phyloP scores from a whole-genome alignment of 352 stramenopile genomes.

The Pythium pyrilobum region DNA sequence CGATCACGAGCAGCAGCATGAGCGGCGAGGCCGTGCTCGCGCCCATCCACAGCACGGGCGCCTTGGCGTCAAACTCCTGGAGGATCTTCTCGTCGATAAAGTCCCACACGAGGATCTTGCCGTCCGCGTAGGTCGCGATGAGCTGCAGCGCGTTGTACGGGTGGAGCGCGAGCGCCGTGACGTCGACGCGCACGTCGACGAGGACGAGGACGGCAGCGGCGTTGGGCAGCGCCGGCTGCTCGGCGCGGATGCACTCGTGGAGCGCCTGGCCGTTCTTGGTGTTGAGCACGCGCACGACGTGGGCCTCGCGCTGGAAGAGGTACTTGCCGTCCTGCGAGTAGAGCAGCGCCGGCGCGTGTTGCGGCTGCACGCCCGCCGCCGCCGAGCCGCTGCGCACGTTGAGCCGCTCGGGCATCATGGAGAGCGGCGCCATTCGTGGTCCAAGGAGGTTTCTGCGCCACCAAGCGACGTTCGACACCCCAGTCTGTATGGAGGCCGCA shows the following conservation, averaged over 20 bases:
- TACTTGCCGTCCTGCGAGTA: slow-evolving; percentile 68
- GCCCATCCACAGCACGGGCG: slow-evolving; percentile 64
- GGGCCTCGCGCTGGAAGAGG: slow-evolving; percentile 75
- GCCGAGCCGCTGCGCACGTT: slow-evolving; percentile 22
- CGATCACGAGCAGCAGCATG: slow-evolving; percentile 53
- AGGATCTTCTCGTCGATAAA: slow-evolving; percentile 67
- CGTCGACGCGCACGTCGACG: slow-evolving; percentile 14
- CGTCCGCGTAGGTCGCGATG: slow-evolving; percentile 60
- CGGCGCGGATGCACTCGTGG: slow-evolving; percentile 54
- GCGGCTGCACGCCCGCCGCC: not conserved
- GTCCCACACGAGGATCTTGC: slow-evolving; percentile 67
- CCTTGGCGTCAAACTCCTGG: slow-evolving; percentile 41
- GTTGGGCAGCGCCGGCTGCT: slow-evolving; percentile 16
- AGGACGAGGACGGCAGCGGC: not conserved
- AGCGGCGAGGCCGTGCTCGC: slow-evolving; percentile 49
- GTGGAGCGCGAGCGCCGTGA: slow-evolving; percentile 59
- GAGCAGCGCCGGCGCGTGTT: slow-evolving; percentile 28
- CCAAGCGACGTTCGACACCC: slow-evolving; percentile 4
- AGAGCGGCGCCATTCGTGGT: slow-evolving; percentile 2
- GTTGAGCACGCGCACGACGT: slow-evolving; percentile 67
- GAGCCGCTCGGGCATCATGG: slow-evolving; percentile 25
- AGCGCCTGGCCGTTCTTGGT: slow-evolving; percentile 67
- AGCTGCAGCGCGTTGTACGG: slow-evolving; percentile 68
- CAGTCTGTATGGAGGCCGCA: not conserved
- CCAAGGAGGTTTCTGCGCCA: not conserved